Percentiles rank a stretch among this genome's conserved stretches.
Conservation (phyloP, 352 stramenopile species). For the Pythium sukuiense region DNA sequence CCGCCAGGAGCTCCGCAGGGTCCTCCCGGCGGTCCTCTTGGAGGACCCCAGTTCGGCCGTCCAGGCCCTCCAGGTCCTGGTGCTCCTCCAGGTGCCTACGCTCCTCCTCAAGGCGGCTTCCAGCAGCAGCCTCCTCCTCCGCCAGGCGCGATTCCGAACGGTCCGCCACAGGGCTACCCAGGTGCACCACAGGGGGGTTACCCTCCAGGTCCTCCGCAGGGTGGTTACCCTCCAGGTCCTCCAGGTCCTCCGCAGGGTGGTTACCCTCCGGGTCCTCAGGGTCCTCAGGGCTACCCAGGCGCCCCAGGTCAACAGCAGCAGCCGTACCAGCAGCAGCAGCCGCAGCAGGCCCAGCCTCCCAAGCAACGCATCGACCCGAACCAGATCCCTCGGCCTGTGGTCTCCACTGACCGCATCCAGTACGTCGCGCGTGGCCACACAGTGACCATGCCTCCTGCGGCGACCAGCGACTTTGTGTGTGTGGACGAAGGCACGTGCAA, state of each 20-base stretch:
- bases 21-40: conserved; percentile 12
- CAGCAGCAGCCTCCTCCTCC: conserved; percentile 15
- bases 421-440: conserved; percentile 82
- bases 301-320: conserved; percentile 19
- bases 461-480: conserved; percentile 80
- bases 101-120: conserved; percentile 8
- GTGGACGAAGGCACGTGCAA: conserved; percentile 87
- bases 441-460: conserved; percentile 75
- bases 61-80: conserved; percentile 15
- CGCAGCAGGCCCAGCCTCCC: conserved; percentile 45
- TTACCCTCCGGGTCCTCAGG: conserved; percentile 7
- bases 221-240: conserved; percentile 2
- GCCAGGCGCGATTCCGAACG: conserved; percentile 18
- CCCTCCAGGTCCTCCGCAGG: not conserved
- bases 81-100: conserved; percentile 6
- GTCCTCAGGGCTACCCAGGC: conserved; percentile 15
- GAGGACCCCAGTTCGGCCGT: conserved; percentile 13
- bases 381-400: conserved; percentile 82
- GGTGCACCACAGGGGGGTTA: not conserved
- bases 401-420: conserved; percentile 61
- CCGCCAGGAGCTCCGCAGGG: conserved; percentile 7
- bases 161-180: conserved; percentile 6
- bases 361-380: conserved; percentile 87
- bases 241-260: not conserved
- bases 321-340: conserved; percentile 26